Percentiles rank a stretch among this genome's conserved stretches.
These are phyloP conservation scores for Amanita thiersii DNA, from an alignment of 768 basidiomycete genomes.

Conservation along the genomic window DNA sequence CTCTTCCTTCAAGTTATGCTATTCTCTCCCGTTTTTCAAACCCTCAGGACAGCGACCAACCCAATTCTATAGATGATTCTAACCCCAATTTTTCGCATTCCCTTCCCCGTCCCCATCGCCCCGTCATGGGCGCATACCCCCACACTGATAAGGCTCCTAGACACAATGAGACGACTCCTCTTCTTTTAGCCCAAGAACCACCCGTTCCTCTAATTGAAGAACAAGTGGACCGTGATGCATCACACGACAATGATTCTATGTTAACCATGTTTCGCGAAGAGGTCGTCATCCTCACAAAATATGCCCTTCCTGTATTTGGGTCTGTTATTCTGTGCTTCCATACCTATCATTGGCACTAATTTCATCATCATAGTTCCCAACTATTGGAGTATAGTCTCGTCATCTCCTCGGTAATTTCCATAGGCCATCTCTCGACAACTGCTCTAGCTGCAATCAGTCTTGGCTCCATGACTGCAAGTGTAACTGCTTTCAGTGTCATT, in stretches of 20 bases:
- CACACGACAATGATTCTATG: slow-evolving; percentile 22
- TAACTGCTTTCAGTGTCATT: slow-evolving; percentile 72
- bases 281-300: slow-evolving; percentile 45
- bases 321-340: slow-evolving; percentile 23
- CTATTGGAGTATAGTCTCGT: slow-evolving; percentile 82
- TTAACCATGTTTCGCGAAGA: slow-evolving; percentile 47
- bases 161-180: slow-evolving; percentile 47
- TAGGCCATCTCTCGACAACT: slow-evolving; percentile 86
- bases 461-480: slow-evolving; percentile 66
- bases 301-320: slow-evolving; percentile 69
- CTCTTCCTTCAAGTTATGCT: slow-evolving; percentile 60
- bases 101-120: slow-evolving; percentile 22
- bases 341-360: slow-evolving; percentile 1
- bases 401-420: slow-evolving; percentile 74
- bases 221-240: slow-evolving; percentile 25
- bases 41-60: slow-evolving; percentile 13
- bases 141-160: slow-evolving; percentile 5
- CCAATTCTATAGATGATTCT: slow-evolving; percentile 10
- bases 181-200: slow-evolving; percentile 31
- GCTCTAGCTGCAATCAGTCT: slow-evolving; percentile 81
- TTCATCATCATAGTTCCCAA: slow-evolving; percentile 46
- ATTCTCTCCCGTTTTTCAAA: slow-evolving; percentile 43
- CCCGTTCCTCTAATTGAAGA: slow-evolving; percentile 54
- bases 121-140: slow-evolving; percentile 23
- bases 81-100: slow-evolving; percentile 13